Evolutionary conservation across 352 stramenopile species (phyloP), one percentile per base, ranked within the genome.

Genomic region (Discostella stelligera): DNA sequence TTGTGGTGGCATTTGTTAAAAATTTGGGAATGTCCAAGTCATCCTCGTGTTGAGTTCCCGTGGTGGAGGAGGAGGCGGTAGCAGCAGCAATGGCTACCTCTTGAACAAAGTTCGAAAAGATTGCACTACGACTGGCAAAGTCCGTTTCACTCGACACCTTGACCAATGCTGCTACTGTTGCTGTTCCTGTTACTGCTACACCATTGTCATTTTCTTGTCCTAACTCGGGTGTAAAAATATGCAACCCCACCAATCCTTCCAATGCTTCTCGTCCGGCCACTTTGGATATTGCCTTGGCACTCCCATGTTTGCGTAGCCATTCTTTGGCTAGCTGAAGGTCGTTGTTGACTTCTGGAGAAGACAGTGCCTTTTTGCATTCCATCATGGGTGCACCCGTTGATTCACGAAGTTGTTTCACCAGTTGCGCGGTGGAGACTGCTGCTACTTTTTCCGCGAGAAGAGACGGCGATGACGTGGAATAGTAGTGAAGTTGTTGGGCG

Each of bases 301-400:
- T 74, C 23, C 92, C 92, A 62, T 95, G 87, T 71, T 93, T 89
- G 30, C 91, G 87, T 13, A 96, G 75, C 85, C 90, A 95, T 80
- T 95, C 90, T 54, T 91, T 75, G 9, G 91, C 90, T 39, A 89
- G 81, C n/a, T 86, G 20, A 0, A 91, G 37, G 54, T 94, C 83
- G 21, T 87, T 70, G 58, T 89, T 74, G 10, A 93, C 84, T 46
- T 87, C 84, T 9, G 74, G 72, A 30, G 84, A 74, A 46, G 79
- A 60, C 20, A 96, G 71, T 0, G 92, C 92, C 61, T 94, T 94
- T 71, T 95, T 95, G 74, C 91, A 95, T 65, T 96, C 88, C 79
- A 95, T 92, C 82, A 96, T 93, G 0, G 92, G 92, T 41, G 92
- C 90, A 14, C 88, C 89, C 0, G 91, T 94, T 13, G 71, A 30